Conservation (phyloP, 2,329 filamentous ascomycete genomes). For the Pseudogymnoascus destructans region DNA sequence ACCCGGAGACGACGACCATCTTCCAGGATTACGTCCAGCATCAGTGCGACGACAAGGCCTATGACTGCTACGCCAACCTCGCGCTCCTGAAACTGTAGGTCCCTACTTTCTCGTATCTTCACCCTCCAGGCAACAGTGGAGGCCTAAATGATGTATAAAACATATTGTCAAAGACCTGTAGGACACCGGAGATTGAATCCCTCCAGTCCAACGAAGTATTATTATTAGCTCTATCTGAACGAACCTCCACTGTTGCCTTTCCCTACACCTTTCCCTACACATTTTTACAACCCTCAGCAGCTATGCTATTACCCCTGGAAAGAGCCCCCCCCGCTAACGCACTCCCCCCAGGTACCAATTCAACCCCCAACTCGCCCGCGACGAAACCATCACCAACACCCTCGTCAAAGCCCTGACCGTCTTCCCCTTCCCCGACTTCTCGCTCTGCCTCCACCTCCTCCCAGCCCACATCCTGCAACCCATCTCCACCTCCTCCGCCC, state of each 20-base stretch:
- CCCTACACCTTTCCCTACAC: background rate
- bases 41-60: conserved; percentile 90
- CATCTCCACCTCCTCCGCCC: conserved; percentile 34
- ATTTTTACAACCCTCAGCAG: background rate
- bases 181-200: conserved; percentile 42
- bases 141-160: conserved; percentile 14
- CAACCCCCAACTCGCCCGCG: conserved; percentile 94
- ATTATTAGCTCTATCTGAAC: conserved; percentile 66
- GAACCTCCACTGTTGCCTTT: conserved; percentile 13
- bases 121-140: background rate
- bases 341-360: conserved; percentile 73
- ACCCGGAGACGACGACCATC: conserved; percentile 84
- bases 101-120: background rate
- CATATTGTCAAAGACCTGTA: conserved; percentile 47
- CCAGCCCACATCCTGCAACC: conserved; percentile 65
- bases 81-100: conserved; percentile 95
- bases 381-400: conserved; percentile 97
- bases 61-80: conserved; percentile 93
- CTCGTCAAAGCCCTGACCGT: conserved; percentile 95
- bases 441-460: conserved; percentile 84
- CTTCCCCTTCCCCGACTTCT: conserved; percentile 94
- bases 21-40: conserved; percentile 91
- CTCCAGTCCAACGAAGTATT: conserved; percentile 51
- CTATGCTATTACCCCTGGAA: conserved; percentile 16
- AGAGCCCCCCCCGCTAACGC: background rate